Evolutionary conservation across 495 filamentous ascomycete species (phyloP).

Genomic region (Clavariopsis aquatica): DNA sequence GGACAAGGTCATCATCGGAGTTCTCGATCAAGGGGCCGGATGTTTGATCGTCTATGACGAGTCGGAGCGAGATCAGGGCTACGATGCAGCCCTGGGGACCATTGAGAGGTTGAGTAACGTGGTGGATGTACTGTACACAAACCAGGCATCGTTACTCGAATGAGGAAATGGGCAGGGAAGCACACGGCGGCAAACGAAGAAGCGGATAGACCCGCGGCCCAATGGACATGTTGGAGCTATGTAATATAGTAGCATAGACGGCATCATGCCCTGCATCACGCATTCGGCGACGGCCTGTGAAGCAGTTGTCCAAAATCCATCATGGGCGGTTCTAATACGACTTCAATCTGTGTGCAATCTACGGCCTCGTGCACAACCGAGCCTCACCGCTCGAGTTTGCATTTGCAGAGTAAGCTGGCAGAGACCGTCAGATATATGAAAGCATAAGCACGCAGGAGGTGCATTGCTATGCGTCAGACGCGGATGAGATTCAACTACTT

Average conservation of each 20-base stretch:
- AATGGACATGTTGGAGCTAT: constrained; percentile 8
- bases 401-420: constrained; percentile 3
- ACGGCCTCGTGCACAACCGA: not conserved
- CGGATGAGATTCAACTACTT: not conserved
- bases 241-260: constrained; percentile 29
- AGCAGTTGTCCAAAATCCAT: not conserved
- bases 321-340: not conserved
- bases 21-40: constrained; percentile 94
- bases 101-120: constrained; percentile 97
- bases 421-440: constrained; percentile 23
- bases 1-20: constrained; percentile 96
- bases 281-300: constrained; percentile 1
- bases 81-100: constrained; percentile 90
- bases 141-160: constrained; percentile 94
- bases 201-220: not conserved
- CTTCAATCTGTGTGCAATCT: constrained; percentile 4
- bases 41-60: constrained; percentile 97
- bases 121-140: constrained; percentile 94
- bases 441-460: constrained; percentile 7
- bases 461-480: constrained; percentile 6
- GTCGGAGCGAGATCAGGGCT: constrained; percentile 86
- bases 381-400: constrained; percentile 17
- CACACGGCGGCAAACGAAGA: not conserved
- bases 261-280: not conserved
- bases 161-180: constrained; percentile 47